Evolutionary conservation across 2,329 filamentous ascomycete species (phyloP).

Genomic region (Penicillium sp.): DNA sequence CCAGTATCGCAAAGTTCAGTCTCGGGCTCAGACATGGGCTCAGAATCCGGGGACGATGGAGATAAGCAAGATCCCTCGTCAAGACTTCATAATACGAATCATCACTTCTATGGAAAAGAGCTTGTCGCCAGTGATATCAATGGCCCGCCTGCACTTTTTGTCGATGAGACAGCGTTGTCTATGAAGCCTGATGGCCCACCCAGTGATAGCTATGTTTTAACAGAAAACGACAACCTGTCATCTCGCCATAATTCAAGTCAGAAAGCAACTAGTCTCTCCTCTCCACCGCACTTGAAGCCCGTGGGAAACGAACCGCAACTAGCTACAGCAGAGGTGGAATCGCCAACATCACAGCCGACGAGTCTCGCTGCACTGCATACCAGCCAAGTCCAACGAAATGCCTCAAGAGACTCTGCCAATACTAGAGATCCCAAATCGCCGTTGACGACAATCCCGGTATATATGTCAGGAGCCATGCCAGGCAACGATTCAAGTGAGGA

Average conservation of each 20-base stretch:
- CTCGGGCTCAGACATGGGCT: slow-evolving; percentile 4
- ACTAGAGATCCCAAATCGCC: slow-evolving; percentile 14
- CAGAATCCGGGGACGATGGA: neutral
- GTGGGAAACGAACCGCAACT: neutral
- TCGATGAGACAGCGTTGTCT: slow-evolving; percentile 13
- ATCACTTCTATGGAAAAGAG: too few relatives aligned
- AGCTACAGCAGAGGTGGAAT: neutral
- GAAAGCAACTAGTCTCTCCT: neutral
- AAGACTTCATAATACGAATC: neutral
- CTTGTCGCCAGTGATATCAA: too few relatives aligned
- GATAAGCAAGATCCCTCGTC: neutral
- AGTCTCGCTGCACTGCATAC: neutral
- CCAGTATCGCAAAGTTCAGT: slow-evolving; percentile 19
- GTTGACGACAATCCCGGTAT: slow-evolving; percentile 26
- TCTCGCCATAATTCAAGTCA: slow-evolving; percentile 11
- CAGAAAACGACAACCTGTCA: slow-evolving; percentile 22
- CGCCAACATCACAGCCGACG: neutral
- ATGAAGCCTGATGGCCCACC: neutral
- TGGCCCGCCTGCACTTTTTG: slow-evolving; percentile 15
- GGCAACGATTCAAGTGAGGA: neutral
- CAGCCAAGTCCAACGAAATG: neutral
- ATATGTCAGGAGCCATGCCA: slow-evolving; percentile 13
- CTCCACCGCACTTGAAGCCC: neutral
- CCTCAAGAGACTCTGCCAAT: neutral
- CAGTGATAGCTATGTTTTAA: slow-evolving; percentile 8